Evolutionary conservation across 2,329 filamentous ascomycete species (phyloP), one percentile per base, ranked within the genome.

Genomic region (Penicillium sp.): DNA sequence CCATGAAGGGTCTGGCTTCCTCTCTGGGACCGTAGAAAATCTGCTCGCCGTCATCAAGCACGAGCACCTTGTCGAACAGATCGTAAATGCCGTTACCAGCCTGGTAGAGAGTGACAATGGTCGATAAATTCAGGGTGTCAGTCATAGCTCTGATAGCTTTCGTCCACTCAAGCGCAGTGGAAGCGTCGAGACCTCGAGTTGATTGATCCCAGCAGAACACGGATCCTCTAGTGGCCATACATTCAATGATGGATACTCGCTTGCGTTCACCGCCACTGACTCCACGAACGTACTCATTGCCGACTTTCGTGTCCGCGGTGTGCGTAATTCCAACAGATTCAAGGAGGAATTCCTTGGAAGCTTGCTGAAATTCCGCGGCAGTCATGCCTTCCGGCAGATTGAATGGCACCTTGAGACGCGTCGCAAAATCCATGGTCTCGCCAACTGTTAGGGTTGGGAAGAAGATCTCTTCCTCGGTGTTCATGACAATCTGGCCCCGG

Each of bases 71-170:
- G 63, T 88, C 83, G 62, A 88, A 87, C 0, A 83, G 74, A 22
- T 85, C 73, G 63, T 86, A 87, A 50, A 88, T 87, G 19, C 79
- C 81, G 47, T 88, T 85, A 5, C 82, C 82, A 3, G 85, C 84
- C 61, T 88, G 85, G 62, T 88, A 88, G 0, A 87, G 72, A 0
- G 82, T 84, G 11, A 85, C 80, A 39, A 86, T 80, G 0, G 81
- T 78, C 0, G 81, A 72, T 3, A 84, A 69, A 0, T 81, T 80
- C 3, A 81, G 69, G 1, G 83, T 75, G 53, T 87, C 81, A 0
- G 83, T 86, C 76, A 86, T 74, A 4, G 80, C 77, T 7, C 84
- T 74, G n/a, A 87, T 67, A 2, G 80, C 78, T 58, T 80, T 82
- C 25, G 77, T 74, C 61, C 78, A 85, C 44, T 84, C 77, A 1